Base-by-base conservation (phyloP, 176 grass and related monocot genomes). In the Phragmites australis region DNA sequence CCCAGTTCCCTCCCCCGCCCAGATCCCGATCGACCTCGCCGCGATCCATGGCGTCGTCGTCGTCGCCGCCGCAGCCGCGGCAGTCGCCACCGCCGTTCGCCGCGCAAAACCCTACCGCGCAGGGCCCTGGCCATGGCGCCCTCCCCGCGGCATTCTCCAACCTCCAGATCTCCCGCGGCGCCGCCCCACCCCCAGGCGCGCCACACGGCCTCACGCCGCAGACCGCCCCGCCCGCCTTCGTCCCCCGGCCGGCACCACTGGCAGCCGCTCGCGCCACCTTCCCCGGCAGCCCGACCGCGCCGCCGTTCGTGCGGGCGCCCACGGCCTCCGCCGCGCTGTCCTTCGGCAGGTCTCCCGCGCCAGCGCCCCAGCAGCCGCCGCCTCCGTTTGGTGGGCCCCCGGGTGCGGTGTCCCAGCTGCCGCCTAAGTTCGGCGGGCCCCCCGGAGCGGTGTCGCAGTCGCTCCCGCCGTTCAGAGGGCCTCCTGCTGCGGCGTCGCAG, bases 81-180 rank as follows among this genome's bases (percentile, higher is more conserved):
- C 67, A 2, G 49, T 68, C 42, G 2, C 42, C 21, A 34, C 65
- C 57, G 32, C 87, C 67, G 21, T 82, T 89, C 69, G 42, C 52
- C 29, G 65, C 47, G 62, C 77, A 70, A 83, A 72, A 74, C 51
- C 75, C 72, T 56, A 21, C 49, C 15, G 30, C 23, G 16, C 75
- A 37, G 27, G 79, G 34, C 11, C 25, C 5, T 3, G 66, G 51
- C 56, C 58, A 21, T 54, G 12, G 70, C 74, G 18, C 80, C 8
- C 59, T 79, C 1, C 87, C 88, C 5, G 79, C 49, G 25, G 51
- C 88, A 26, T 68, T 87, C 68, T 76, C 91, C 43, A 93, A 90
- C 47, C 76, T 90, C 13, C 93, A 90, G 88, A 91, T 93, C 85
- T 83, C 79, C 40, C 90, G 65, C 81, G 58, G 53, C 14, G 13